Percentiles rank a stretch among this genome's conserved stretches.
Conservation (phyloP, 768 basidiomycete species). For the Rhodotorula diobovata region DNA sequence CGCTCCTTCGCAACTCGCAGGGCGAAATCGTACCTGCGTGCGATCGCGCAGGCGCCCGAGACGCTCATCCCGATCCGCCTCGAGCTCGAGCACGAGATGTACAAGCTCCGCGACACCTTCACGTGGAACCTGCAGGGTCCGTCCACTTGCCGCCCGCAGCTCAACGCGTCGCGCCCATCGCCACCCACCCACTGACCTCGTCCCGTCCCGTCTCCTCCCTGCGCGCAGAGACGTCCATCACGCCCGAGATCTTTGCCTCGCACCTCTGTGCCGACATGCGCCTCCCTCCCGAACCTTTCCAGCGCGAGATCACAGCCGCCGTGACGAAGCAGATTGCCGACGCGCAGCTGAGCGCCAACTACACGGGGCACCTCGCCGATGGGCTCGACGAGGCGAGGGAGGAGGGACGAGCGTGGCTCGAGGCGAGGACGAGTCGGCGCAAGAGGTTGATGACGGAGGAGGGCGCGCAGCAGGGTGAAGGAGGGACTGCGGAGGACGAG, state of each 20-base stretch:
- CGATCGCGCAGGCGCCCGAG: slow-evolving; percentile 54
- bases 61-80: slow-evolving; percentile 89
- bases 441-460: slow-evolving; percentile 19
- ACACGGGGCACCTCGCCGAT: slow-evolving; percentile 36
- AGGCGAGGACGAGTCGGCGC: slow-evolving; percentile 49
- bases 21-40: slow-evolving; percentile 46
- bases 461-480: slow-evolving; percentile 45
- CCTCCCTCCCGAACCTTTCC: slow-evolving; percentile 67
- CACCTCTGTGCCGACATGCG: slow-evolving; percentile 85
- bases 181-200: neutral
- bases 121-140: slow-evolving; percentile 94
- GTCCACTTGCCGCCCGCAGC: no score
- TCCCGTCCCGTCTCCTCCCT: neutral
- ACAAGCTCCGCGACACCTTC: slow-evolving; percentile 91
- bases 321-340: slow-evolving; percentile 71
- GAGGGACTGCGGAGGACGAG: slow-evolving; percentile 55
- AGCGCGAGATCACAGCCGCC: slow-evolving; percentile 57
- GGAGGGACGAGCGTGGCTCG: slow-evolving; percentile 36
- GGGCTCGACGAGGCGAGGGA: slow-evolving; percentile 40
- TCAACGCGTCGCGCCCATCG: no score
- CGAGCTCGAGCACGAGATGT: slow-evolving; percentile 91
- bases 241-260: slow-evolving; percentile 84
- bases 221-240: slow-evolving; percentile 71
- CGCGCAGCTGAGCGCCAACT: slow-evolving; percentile 42
- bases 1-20: slow-evolving; percentile 3